Percentiles rank a stretch among this genome's conserved stretches.
Conservation (phyloP, 2,329 filamentous ascomycete genomes). For the Botryosphaeria dothidea region DNA sequence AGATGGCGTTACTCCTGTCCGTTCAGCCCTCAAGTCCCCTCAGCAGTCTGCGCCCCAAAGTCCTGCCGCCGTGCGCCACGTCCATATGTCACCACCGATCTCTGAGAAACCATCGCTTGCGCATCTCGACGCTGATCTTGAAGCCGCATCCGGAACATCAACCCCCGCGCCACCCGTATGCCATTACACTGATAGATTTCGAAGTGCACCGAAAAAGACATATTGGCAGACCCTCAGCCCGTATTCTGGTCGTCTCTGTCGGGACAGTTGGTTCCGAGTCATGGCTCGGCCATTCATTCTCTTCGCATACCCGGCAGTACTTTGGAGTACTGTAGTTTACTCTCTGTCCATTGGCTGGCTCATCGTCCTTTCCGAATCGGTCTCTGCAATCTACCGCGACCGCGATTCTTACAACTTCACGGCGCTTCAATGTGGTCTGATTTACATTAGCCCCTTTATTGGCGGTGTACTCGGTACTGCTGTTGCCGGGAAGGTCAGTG, state of each 20-base stretch:
- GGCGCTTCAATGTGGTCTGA: conserved; percentile 75
- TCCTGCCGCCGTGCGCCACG: not conserved
- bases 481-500: conserved; percentile 84
- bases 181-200: conserved; percentile 70
- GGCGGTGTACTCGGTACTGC: conserved; percentile 89
- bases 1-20: not conserved
- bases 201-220: conserved; percentile 66
- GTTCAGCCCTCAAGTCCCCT: conserved; percentile 12
- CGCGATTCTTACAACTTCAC: conserved; percentile 75
- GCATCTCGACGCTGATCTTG: conserved; percentile 3
- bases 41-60: not conserved
- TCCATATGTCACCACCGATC: not conserved
- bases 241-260: conserved; percentile 75
- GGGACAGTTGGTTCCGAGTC: conserved; percentile 78
- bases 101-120: conserved; percentile 7
- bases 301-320: conserved; percentile 81
- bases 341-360: conserved; percentile 90
- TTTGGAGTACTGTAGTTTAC: conserved; percentile 87
- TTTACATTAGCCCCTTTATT: conserved; percentile 89
- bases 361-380: conserved; percentile 88
- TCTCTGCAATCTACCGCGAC: conserved; percentile 76
- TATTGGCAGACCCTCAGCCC: conserved; percentile 74
- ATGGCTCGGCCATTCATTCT: conserved; percentile 80
- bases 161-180: not conserved
- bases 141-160: not conserved